phyloP scores from a whole-genome alignment of 2,329 filamentous ascomycete species.

The Thielaviopsis ethacetica region DNA sequence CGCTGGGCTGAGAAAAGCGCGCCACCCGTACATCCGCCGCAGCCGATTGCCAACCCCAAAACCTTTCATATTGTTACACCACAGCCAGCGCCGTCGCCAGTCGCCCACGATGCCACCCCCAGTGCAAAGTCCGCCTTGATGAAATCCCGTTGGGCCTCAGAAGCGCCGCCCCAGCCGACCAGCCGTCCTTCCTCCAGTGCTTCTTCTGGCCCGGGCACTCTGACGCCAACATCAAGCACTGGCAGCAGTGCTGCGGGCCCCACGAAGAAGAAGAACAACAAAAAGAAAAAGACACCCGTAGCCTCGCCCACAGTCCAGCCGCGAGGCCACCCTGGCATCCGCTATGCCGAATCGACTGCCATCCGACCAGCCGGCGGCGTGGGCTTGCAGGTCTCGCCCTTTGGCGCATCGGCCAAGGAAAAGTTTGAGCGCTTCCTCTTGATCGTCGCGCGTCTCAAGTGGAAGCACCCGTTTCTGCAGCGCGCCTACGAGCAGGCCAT shows the following conservation, averaged over 20 bases:
- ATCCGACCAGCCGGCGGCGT: background rate
- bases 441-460: conserved; percentile 32
- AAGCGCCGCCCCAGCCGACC: background rate
- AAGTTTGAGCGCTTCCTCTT: conserved; percentile 12
- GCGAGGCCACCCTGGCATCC: background rate
- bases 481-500: conserved; percentile 36
- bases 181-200: background rate
- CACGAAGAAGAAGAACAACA: background rate
- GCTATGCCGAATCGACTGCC: background rate
- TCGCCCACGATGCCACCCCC: background rate
- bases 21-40: background rate
- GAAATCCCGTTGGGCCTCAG: conserved; percentile 9
- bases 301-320: background rate
- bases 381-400: background rate
- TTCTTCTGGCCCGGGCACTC: background rate
- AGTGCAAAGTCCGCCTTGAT: background rate
- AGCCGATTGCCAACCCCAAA: background rate
- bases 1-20: background rate
- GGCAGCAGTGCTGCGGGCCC: background rate
- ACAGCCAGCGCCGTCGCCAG: background rate
- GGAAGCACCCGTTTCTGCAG: conserved; percentile 47
- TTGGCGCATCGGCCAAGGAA: background rate
- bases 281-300: background rate
- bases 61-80: background rate
- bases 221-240: background rate